Conservation (phyloP, 768 basidiomycete species). For the Austroboletus eburneus region DNA sequence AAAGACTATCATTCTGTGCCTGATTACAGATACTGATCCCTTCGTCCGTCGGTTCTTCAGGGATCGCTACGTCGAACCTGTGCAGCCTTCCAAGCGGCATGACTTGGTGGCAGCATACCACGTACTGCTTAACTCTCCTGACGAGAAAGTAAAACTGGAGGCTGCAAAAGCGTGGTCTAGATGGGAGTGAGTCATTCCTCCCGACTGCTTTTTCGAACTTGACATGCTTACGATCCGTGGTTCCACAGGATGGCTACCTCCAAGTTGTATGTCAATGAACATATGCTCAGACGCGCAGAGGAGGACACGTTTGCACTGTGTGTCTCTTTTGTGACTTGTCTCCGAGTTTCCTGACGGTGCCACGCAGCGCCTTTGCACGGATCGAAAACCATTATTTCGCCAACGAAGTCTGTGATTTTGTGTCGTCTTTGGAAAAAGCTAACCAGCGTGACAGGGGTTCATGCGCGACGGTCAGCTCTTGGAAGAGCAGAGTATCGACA, state of each 20-base stretch:
- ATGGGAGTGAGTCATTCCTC: slow-evolving; percentile 68
- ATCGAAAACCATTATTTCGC: slow-evolving; percentile 93
- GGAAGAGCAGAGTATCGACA: slow-evolving; percentile 78
- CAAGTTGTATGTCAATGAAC: slow-evolving; percentile 65
- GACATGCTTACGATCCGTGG: background rate
- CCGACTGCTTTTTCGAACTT: background rate
- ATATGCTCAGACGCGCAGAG: slow-evolving; percentile 62
- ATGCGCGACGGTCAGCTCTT: slow-evolving; percentile 87
- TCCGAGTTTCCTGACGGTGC: slow-evolving; percentile 6
- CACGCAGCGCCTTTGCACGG: slow-evolving; percentile 69
- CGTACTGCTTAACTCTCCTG: slow-evolving; percentile 64
- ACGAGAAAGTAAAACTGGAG: slow-evolving; percentile 56
- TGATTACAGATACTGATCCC: background rate
- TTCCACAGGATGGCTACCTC: slow-evolving; percentile 73
- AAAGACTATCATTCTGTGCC: slow-evolving; percentile 13
- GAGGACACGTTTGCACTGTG: slow-evolving; percentile 76
- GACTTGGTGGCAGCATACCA: slow-evolving; percentile 87
- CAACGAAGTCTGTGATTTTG: slow-evolving; percentile 50
- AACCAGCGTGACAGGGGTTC: slow-evolving; percentile 53
- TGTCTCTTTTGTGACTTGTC: slow-evolving; percentile 16
- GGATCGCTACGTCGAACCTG: slow-evolving; percentile 78
- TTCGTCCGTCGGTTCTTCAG: slow-evolving; percentile 34
- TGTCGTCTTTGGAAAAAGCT: slow-evolving; percentile 2
- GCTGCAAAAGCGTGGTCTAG: slow-evolving; percentile 87
- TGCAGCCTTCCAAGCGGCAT: slow-evolving; percentile 73